Conservation (phyloP, 805 yeast species). For the Suhomyces faveliae region DNA sequence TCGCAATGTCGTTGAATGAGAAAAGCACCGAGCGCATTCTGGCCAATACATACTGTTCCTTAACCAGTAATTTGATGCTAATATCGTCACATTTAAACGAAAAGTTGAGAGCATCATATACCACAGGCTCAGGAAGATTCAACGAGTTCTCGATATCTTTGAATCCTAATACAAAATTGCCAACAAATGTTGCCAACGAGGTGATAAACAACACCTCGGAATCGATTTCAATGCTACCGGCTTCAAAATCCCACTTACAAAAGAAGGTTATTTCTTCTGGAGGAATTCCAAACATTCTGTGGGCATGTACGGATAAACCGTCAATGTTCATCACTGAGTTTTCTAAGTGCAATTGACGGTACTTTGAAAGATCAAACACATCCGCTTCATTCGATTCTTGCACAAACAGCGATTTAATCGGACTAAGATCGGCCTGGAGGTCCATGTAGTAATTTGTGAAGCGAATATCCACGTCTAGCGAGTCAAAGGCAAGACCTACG, state of each 20-base stretch:
- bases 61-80: slow-evolving; percentile 37
- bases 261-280: slow-evolving; percentile 85
- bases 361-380: slow-evolving; percentile 24
- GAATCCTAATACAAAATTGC: slow-evolving; percentile 60
- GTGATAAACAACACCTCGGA: slow-evolving; percentile 48
- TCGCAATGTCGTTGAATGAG: slow-evolving; percentile 67
- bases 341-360: slow-evolving; percentile 15
- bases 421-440: slow-evolving; percentile 69
- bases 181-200: slow-evolving; percentile 41
- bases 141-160: slow-evolving; percentile 76
- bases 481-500: slow-evolving; percentile 59
- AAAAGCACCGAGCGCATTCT: slow-evolving; percentile 30
- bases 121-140: slow-evolving; percentile 49
- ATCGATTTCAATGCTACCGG: slow-evolving; percentile 57
- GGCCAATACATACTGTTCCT: slow-evolving; percentile 14
- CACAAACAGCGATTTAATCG: slow-evolving; percentile 43
- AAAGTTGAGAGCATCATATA: slow-evolving; percentile 70
- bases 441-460: slow-evolving; percentile 94
- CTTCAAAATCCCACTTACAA: slow-evolving; percentile 84
- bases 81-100: slow-evolving; percentile 54
- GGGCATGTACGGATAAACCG: slow-evolving; percentile 72
- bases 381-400: slow-evolving; percentile 13
- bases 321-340: slow-evolving; percentile 43
- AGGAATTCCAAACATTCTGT: slow-evolving; percentile 89
- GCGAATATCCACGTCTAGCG: slow-evolving; percentile 75